phyloP scores from a whole-genome alignment of 768 basidiomycete genomes.

The Serendipita indica region DNA sequence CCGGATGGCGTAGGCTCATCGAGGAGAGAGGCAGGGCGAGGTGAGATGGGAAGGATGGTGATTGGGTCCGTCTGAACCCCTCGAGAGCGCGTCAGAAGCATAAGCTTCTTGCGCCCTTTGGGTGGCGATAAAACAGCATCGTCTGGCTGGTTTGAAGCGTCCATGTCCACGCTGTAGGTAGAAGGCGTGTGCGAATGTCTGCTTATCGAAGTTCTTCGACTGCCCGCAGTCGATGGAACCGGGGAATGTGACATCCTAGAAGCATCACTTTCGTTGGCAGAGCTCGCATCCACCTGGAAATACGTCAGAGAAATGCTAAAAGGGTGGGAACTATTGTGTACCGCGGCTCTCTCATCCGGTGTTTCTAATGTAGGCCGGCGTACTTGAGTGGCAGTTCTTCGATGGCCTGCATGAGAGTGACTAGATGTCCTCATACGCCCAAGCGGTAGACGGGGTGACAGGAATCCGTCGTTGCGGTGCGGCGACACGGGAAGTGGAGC shows the following conservation, averaged over 20 bases:
- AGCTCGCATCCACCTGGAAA: background rate
- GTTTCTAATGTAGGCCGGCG: background rate
- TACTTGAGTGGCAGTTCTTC: background rate
- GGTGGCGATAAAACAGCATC: conserved; percentile 10
- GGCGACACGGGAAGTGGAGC: background rate
- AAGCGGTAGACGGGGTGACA: background rate
- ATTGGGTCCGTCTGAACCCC: conserved; percentile 53
- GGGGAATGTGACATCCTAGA: background rate
- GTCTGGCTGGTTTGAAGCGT: background rate
- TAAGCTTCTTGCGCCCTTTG: conserved; percentile 20
- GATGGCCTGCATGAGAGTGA: background rate
- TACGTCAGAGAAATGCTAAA: background rate
- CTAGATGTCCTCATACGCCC: background rate
- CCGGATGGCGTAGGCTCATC: conserved; percentile 30
- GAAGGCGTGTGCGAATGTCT: background rate
- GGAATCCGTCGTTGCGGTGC: background rate
- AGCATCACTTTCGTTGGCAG: background rate
- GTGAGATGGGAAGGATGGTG: conserved; percentile 20
- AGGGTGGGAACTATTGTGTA: background rate
- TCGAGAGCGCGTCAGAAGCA: conserved; percentile 46
- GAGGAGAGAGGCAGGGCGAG: conserved; percentile 10
- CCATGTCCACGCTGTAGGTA: conserved; percentile 3
- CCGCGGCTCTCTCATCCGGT: background rate
- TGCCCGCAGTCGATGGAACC: background rate
- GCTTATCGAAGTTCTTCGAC: conserved; percentile 4